A percentile compares a stretch with the other conserved stretches of the same genome.
Evolutionary conservation across 495 filamentous ascomycete genomes (phyloP).

Genomic region (Chaetomium tenue): DNA sequence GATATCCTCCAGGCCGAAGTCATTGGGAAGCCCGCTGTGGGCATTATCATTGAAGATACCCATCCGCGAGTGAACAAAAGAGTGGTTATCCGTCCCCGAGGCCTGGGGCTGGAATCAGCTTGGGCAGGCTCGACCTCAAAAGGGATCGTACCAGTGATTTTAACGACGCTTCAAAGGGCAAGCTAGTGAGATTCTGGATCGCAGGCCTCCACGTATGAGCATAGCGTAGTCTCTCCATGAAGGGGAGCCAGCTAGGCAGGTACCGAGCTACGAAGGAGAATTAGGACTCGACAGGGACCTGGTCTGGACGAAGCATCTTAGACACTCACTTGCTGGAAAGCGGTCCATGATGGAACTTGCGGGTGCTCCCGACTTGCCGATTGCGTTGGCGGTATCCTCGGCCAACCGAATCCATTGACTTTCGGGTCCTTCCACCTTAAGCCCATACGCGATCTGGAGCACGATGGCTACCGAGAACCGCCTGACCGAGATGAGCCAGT

Average conservation of each 20-base stretch:
- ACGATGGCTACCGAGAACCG: slow-evolving; percentile 36
- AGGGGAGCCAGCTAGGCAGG: slow-evolving; percentile 45
- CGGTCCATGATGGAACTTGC: slow-evolving; percentile 49
- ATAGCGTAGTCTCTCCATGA: slow-evolving; percentile 41
- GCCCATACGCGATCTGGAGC: slow-evolving; percentile 46
- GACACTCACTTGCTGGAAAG: slow-evolving; percentile 39
- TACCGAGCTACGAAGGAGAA: slow-evolving; percentile 32
- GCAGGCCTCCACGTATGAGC: slow-evolving; percentile 39
- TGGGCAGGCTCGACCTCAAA: neutral
- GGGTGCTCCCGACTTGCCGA: slow-evolving; percentile 46
- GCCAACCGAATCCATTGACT: slow-evolving; percentile 48
- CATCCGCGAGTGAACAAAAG: slow-evolving; percentile 39
- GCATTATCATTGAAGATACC: slow-evolving; percentile 30
- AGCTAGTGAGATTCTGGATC: slow-evolving; percentile 36
- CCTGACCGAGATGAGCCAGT: slow-evolving; percentile 31
- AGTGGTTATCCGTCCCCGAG: slow-evolving; percentile 27
- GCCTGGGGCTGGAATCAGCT: neutral
- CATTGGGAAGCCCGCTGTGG: slow-evolving; percentile 32
- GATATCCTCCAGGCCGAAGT: slow-evolving; percentile 46
- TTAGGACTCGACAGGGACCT: neutral
- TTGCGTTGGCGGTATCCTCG: slow-evolving; percentile 43
- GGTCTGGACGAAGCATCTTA: neutral
- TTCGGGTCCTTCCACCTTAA: slow-evolving; percentile 40
- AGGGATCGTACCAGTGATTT: slow-evolving; percentile 26
- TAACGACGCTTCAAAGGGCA: slow-evolving; percentile 34